These are phyloP conservation scores for Excoecaria agallocha DNA, from an alignment of 345 rosid species.

Conservation along the genomic window DNA sequence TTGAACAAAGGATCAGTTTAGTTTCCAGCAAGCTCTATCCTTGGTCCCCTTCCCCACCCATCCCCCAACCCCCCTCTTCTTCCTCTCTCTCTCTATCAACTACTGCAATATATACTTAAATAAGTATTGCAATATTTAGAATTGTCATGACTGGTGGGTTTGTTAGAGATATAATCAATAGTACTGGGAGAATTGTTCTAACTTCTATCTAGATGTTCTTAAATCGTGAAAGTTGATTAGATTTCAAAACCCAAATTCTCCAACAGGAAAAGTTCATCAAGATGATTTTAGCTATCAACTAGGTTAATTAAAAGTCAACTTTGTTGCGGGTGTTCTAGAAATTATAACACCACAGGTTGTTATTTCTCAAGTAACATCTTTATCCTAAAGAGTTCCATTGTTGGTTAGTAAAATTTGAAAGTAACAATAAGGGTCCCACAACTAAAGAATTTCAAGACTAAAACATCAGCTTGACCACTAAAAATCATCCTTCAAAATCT, in stretches of 20 bases:
- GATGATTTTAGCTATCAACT: not conserved
- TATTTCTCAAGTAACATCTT: not conserved
- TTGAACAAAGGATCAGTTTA: not conserved
- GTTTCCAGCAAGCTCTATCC: not conserved
- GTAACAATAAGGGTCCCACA: not conserved
- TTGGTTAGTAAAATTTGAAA: no score
- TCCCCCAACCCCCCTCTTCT: no score
- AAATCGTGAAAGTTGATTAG: not conserved
- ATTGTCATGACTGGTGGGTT: not conserved
- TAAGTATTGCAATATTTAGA: not conserved
- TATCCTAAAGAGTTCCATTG: not conserved
- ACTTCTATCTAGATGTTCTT: not conserved
- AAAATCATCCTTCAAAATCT: conserved; percentile 1
- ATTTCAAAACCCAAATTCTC: not conserved
- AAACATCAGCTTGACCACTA: conserved; percentile 1
- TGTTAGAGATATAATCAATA: not conserved
- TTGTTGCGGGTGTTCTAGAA: not conserved
- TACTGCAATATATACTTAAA: not conserved
- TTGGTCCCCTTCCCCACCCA: not conserved
- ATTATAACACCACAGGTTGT: not conserved
- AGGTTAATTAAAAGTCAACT: not conserved
- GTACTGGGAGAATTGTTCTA: not conserved
- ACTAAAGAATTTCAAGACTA: not conserved
- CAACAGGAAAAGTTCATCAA: not conserved
- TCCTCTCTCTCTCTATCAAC: not conserved